Evolutionary conservation across 805 yeast genomes (phyloP), one percentile per base, ranked within the genome.

Genomic region (Metschnikowia amazonensis): DNA sequence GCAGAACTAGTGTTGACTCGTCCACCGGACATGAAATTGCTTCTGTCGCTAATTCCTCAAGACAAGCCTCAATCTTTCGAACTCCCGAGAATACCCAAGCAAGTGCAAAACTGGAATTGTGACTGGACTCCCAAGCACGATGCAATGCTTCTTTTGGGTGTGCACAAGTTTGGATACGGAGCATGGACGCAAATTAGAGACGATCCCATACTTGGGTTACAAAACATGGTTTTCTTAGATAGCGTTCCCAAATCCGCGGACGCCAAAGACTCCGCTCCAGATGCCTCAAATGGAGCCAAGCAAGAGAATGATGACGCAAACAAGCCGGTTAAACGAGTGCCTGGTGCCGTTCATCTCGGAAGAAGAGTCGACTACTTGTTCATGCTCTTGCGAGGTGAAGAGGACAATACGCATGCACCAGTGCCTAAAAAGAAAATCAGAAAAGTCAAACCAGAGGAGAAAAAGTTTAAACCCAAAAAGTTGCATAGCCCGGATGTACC

Each of bases 171-270:
- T 65, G 99, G 99, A 0, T 90, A 89, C 64, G 98, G 98, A 14
- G 83, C 96, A 1, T 94, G 99, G 99, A 63, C 77, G 2, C 90
- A 86, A 59, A 90, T 94, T 37, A 76, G 99, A 60, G 99, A 94
- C 67, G 99, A 94, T 66, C 98, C 99, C 1, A 76, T 88, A 43
- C 74, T 94, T 47, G 90, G 89, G 9, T 72, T 94, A 49, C 86
- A 88, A 50, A 88, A 89, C 55, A 94, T 89, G 70, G 69, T 94
- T 53, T 94, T 81, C 58, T 72, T 94, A 56, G 84, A 79, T 44
- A 51, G 54, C 14, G 36, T 57, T 17, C 41, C 42, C n/a, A 51
- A 53, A 50, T 17, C 21, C 3, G 18, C 39, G 3, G 47, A 42
- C 21, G 34, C 48, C 27, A 51, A 53, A 49, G 40, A 59, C 50